Base-by-base conservation (phyloP, 768 basidiomycete species). In the Kwoniella europaea region DNA sequence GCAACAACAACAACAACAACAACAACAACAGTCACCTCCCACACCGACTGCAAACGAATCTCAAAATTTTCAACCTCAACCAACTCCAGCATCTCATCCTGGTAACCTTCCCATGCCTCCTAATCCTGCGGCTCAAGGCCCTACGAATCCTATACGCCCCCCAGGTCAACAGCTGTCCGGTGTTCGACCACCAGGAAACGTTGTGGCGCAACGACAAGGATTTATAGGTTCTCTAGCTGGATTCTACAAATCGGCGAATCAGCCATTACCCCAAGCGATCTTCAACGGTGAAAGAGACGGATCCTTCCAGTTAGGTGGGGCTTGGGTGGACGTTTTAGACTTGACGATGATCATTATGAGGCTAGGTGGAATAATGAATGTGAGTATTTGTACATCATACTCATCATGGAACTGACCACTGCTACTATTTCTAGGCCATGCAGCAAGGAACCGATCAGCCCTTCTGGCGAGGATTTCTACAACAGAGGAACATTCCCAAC, bases 251-350 rank as follows among this genome's bases (percentile, higher is more conserved):
- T 42, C 52, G 13, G 63, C 20, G 15, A 68, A 71, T 41, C 59
- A 66, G 15, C 53, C 71, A 7, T 65, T 70, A 27, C 78, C 76
- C 3, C 59, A 73, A 12, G 74, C 72, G 18, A 68, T 77, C 0
- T 77, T 77, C 65, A 74, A 74, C 27, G 78, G 74, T 15, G 74
- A 77, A 29, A 41, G 70, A 24, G 74, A 75, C 16, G 76, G 78
- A n/a, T 44, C 52, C 3, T 53, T 79, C 46, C 70, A 73, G 43
- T 61, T 79, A 27, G 78, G 72, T 2, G 71, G 69, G 24, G 68
- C 41, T 10, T 78, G 74, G 74, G 42, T 79, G 16, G 78, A 79
- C 16, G 57, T 77, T 43, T 69, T 77, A 41, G 76, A 79, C 41
- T 53, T 79, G 18, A 73, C 77, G 59, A 74, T 79, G 76, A 42